Base-by-base conservation (phyloP, 225 moss, liverwort and hornwort species). In the Antitrichia curtipendula region DNA sequence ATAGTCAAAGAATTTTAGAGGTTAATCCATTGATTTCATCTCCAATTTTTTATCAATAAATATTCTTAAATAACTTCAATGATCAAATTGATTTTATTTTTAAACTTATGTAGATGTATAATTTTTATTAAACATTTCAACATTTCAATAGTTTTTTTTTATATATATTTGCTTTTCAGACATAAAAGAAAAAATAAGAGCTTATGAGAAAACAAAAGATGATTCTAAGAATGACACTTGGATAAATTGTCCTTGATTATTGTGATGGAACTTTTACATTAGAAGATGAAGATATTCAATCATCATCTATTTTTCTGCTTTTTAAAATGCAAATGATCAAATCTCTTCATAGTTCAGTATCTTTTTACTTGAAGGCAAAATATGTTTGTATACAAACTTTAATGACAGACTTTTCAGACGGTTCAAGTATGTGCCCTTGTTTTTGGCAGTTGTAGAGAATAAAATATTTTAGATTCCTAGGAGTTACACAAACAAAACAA, bases 401-500 rank as follows among this genome's bases (percentile, higher is more conserved):
- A 5, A 41, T 43, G 0, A 41, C 41, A 7, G 15, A 38, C 23
- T 13, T 69, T 24, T 12, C 0, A 1, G 2, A 7, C 1, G 4
- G 0, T 71, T 71, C 6, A 43, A 25, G 0, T 69, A 40, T 23
- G 2, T 7, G 23, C 3, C 1, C 0, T 24, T 24, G 5, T 1
- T 69, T n/a, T 69, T 40, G 1, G 13, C 3, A 40, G 2, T 24
- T 14, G 4, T 23, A 68, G 13, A 38, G 0, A 24, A 22, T 8
- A 24, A 24, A 0, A 24, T 24, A 24, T 24, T 1, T 12, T 40
- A 40, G 1, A 8, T 18, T 69, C 4, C 4, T 69, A 40, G 3
- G 4, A 14, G 24, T 24, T 3, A 24, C 8, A 24, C 2, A 40
- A 68, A 19, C 7, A 68, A n/a, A 21, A 12, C 12, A 4, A 68